phyloP scores from a whole-genome alignment of 257 asterid genomes.

The Lycium ferocissimum region DNA sequence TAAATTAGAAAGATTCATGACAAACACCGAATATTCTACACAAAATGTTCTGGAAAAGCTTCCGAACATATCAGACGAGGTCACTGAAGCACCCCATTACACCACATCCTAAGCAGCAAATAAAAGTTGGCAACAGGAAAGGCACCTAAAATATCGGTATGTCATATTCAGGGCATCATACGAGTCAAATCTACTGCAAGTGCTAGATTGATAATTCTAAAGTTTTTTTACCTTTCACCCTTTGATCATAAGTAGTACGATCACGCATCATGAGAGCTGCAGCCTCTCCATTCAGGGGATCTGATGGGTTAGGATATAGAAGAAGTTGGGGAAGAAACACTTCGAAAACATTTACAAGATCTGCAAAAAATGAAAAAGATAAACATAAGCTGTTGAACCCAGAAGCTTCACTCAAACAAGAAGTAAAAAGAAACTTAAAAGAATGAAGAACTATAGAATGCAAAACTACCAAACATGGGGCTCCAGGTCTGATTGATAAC shows the following conservation, averaged over 20 bases:
- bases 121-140: not conserved
- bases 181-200: not conserved
- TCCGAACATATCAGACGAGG: not conserved
- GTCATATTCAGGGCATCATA: not conserved
- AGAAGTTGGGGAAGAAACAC: conserved; percentile 97
- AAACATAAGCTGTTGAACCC: conserved; percentile 1
- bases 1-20: not conserved
- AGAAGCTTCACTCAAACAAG: conserved; percentile 6
- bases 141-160: not conserved
- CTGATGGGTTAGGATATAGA: conserved; percentile 88
- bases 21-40: not conserved
- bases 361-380: conserved; percentile 47
- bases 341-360: conserved; percentile 89
- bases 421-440: not conserved
- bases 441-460: not conserved
- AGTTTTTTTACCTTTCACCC: conserved; percentile 72
- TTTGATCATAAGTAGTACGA: conserved; percentile 65
- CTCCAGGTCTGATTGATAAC: conserved; percentile 97
- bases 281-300: conserved; percentile 92
- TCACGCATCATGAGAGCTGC: conserved; percentile 95
- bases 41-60: not conserved
- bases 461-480: conserved; percentile 83
- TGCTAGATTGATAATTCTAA: conserved; percentile 24
- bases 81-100: not conserved
- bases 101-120: conserved; percentile 20